Base-by-base conservation (phyloP, 1,139 yeast species). In the Lodderomyces orthopsilosis region DNA sequence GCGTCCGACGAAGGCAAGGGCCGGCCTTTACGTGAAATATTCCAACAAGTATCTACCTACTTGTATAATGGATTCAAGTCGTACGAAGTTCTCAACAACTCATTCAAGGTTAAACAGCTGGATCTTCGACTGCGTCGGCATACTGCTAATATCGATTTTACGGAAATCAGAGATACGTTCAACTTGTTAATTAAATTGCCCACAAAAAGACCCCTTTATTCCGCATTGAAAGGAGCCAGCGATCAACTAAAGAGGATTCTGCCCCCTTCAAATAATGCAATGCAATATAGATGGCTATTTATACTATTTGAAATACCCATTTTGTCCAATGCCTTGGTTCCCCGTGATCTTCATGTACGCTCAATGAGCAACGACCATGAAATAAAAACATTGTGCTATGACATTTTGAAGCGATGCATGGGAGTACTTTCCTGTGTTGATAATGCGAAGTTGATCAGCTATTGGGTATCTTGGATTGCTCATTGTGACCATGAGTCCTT, bases 221-320 rank as follows among this genome's bases (percentile, higher is more conserved):
- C 68, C 41, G 69, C 85, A 14, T 58, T 85, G 12, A 53, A 68
- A 17, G 78, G 82, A 0, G 74, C 77, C 1, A 62, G 73, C 35
- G 70, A 70, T 13, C 62, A 79, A 7, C 59, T 84, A 24, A 74
- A 71, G 45, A 66, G 79, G 38, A 51, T 66, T 2, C 56, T 80
- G 0, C 63, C 66, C 6, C 44, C 48, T 13, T 52, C 56, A 10
- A 17, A 13, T 3, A 62, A 68, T 22, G 62, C 68, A 24, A 63
- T 66, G 32, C 60, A 73, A 8, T 61, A 78, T 32, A 57, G 66
- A 38, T 83, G 87, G 85, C 51, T 84, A 1, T 59, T 84, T 17
- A 75, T 85, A 2, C 57, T 84, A n/a, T 59, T 82, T 43, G 87
- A 83, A 46, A 74, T 81, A 17, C 93, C 93, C 0, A 69, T 75